phyloP scores from a whole-genome alignment of 2,329 filamentous ascomycete species.

The Corniculantispora saksenae region DNA sequence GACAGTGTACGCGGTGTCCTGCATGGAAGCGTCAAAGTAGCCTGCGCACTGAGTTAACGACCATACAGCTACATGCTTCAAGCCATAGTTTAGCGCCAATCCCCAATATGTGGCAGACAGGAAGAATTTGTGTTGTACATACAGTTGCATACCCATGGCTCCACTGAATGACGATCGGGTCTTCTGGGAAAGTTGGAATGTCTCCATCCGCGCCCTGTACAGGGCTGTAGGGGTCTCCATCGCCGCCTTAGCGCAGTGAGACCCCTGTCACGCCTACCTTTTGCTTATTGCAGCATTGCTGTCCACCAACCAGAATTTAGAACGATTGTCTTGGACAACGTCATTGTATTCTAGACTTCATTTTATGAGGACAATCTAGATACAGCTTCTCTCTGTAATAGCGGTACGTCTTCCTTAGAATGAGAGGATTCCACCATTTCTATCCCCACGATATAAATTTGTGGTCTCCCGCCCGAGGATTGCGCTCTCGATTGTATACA shows the following conservation, averaged over 20 bases:
- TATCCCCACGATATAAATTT: background rate
- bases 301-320: conserved; percentile 11
- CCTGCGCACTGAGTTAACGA: too few species aligned
- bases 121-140: too few species aligned
- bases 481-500: background rate
- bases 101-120: too few species aligned
- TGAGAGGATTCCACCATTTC: background rate
- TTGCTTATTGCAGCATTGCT: conserved; percentile 5
- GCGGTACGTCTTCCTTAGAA: too few species aligned
- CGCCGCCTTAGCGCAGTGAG: background rate
- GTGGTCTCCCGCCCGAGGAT: background rate
- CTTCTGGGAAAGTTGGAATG: background rate
- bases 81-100: too few species aligned
- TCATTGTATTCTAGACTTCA: background rate
- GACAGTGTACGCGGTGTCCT: too few species aligned
- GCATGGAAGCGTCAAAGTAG: too few species aligned
- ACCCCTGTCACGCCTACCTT: too few species aligned
- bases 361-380: background rate
- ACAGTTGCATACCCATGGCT: too few species aligned
- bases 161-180: background rate
- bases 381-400: background rate
- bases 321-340: background rate
- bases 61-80: too few species aligned
- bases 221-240: background rate
- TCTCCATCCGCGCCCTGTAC: background rate